Evolutionary conservation across 2,329 filamentous ascomycete genomes (phyloP).

Genomic region (Trichoderma sp.): DNA sequence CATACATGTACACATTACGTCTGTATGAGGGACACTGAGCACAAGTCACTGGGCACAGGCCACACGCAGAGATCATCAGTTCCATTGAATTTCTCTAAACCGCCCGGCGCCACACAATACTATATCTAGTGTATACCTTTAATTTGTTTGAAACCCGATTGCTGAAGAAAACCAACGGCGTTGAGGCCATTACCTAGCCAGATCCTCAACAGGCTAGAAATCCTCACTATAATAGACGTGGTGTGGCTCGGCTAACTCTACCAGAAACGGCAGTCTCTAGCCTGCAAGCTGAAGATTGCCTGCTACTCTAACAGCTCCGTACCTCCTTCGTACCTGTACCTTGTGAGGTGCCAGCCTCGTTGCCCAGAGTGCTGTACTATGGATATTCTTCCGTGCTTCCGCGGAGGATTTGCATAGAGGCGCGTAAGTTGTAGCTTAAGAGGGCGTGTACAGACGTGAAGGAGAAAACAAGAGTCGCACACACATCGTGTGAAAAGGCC

Average conservation of each 20-base stretch:
- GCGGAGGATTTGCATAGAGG: neutral
- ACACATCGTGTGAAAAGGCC: neutral
- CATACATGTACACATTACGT: neutral
- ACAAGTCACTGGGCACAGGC: neutral
- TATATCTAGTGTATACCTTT: neutral
- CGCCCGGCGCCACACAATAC: neutral
- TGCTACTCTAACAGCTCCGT: neutral
- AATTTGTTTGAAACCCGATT: neutral
- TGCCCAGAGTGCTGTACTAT: neutral
- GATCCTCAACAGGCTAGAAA: neutral
- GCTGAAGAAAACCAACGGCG: neutral
- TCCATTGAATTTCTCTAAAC: neutral
- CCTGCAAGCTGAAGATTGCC: constrained; percentile 2
- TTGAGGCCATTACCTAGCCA: neutral
- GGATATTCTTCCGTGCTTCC: neutral
- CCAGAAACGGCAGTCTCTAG: neutral
- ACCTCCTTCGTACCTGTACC: neutral
- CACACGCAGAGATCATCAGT: neutral
- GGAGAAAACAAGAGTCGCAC: neutral
- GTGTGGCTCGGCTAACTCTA: constrained; percentile 2
- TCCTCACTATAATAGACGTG: neutral
- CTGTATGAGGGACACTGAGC: neutral
- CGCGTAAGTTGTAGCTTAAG: neutral
- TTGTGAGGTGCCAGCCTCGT: neutral
- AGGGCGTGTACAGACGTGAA: neutral